Evolutionary conservation across 306 rosid genomes (phyloP), one percentile per base, ranked within the genome.

Genomic region (Cicer pinnatifidum): DNA sequence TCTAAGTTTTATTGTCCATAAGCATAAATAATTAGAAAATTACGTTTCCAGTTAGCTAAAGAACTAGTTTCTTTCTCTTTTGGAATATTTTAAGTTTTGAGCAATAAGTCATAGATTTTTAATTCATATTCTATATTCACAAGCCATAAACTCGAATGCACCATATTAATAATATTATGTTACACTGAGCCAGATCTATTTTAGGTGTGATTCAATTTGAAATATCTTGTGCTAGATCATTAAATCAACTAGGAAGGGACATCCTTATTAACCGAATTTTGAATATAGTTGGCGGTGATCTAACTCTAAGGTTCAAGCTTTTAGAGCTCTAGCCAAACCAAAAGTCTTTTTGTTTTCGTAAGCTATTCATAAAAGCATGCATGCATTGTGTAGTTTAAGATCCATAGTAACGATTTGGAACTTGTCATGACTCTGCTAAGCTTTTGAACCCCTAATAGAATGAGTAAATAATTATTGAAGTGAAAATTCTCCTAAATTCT

Each of bases 361-460:
- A 60, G 64, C 69, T 38, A 54, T 15, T 56, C 23, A 57, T 56
- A 16, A 76, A 76, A 35, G 40, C 67, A 77, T 19, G 33, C 75
- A 58, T 58, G 76, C 54, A 9, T 66, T 66, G 11, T 23, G 68
- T 13, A 39, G 56, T 28, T 28, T 28, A 28, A 28, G 35, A 0
- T 28, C 35, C 35, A 28, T 28, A 28, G 35, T 28, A 28, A 1
- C 1, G 35, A 28, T 28, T 46, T 73, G 70, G 64, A 74, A 45
- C 47, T 56, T 44, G 51, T 19, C 8, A 73, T 59, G 35, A 28
- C 35, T 61, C 69, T 72, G 46, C 46, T 59, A 9, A 8, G 58
- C 46, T 44, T 58, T 28, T 59, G 45, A 28, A 71, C 38, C 15
- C 15, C 11, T 44, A 9, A 44, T 28, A 28, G 35, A 28, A 28